Conservation (phyloP, 2,329 filamentous ascomycete genomes). For the Raffaelea deltoideospora region DNA sequence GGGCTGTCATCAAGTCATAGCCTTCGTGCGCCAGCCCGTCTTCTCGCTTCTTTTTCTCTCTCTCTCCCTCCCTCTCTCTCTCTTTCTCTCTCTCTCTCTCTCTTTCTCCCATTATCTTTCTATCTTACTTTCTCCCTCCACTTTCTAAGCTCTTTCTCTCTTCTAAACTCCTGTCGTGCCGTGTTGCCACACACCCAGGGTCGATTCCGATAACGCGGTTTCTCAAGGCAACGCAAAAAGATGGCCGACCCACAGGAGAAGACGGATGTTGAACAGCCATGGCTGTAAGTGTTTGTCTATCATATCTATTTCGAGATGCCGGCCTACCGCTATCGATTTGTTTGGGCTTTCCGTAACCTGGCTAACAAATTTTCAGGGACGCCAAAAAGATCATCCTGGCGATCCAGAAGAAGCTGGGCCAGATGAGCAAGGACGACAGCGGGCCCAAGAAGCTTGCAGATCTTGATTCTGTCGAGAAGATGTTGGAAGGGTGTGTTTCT, state of each 20-base stretch:
- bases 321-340: neutral
- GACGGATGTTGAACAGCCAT: constrained; percentile 7
- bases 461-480: constrained; percentile 8
- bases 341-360: neutral
- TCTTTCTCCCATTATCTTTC: neutral
- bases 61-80: neutral
- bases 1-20: neutral
- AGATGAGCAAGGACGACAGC: constrained; percentile 10
- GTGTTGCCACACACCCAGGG: neutral
- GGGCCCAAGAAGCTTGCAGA: constrained; percentile 9
- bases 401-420: constrained; percentile 9
- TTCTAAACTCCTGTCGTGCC: neutral
- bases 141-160: too few species aligned
- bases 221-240: neutral
- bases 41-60: neutral
- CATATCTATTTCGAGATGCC: neutral
- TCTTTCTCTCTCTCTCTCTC: too few species aligned
- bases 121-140: neutral
- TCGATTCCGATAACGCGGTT: neutral
- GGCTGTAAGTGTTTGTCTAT: constrained; percentile 5
- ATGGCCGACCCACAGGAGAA: constrained; percentile 2
- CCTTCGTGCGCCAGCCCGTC: neutral
- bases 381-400: constrained; percentile 9
- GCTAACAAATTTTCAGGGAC: constrained; percentile 7
- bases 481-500: constrained; percentile 5